A percentile compares a stretch with the other conserved stretches of the same genome.
These are phyloP conservation scores for Boletus semigastroideus DNA, from an alignment of 1,284 basidiomycete species.

Conservation along the genomic window DNA sequence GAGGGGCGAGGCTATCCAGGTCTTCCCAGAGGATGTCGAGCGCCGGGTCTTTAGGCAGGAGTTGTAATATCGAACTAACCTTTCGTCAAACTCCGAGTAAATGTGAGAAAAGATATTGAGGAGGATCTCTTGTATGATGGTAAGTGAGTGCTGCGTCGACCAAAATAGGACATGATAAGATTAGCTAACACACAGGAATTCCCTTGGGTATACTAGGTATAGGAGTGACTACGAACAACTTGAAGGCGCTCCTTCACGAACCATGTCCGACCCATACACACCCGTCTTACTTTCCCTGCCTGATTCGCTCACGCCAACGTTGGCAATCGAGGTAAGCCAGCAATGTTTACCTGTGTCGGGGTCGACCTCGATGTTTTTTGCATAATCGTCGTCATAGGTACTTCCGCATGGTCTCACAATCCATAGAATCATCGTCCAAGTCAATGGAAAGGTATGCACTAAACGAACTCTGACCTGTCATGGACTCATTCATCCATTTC, in stretches of 20 bases:
- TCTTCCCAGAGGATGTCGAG: too few relatives aligned
- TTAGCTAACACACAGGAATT: not conserved
- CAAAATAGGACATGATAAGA: too few relatives aligned
- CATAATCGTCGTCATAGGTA: slow-evolving; percentile 39
- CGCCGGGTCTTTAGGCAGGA: too few relatives aligned
- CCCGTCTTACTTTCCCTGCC: slow-evolving; percentile 56
- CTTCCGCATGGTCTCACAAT: slow-evolving; percentile 67
- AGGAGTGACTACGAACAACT: not conserved
- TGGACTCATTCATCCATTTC: not conserved
- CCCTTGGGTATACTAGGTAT: not conserved
- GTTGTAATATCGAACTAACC: too few relatives aligned
- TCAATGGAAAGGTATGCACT: slow-evolving; percentile 54
- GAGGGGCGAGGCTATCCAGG: too few relatives aligned
- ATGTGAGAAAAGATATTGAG: too few relatives aligned
- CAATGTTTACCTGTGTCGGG: not conserved
- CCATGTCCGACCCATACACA: slow-evolving; percentile 40
- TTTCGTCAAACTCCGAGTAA: too few relatives aligned
- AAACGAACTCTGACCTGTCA: too few relatives aligned
- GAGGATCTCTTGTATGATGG: too few relatives aligned
- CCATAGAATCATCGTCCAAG: slow-evolving; percentile 62
- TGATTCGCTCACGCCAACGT: slow-evolving; percentile 47
- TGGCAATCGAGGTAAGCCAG: slow-evolving; percentile 54
- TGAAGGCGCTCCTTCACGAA: not conserved
- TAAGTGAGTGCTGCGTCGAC: too few relatives aligned
- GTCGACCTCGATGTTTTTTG: not conserved